Conservation (phyloP, 2,329 filamentous ascomycete genomes). For the Ascochyta koolunga region DNA sequence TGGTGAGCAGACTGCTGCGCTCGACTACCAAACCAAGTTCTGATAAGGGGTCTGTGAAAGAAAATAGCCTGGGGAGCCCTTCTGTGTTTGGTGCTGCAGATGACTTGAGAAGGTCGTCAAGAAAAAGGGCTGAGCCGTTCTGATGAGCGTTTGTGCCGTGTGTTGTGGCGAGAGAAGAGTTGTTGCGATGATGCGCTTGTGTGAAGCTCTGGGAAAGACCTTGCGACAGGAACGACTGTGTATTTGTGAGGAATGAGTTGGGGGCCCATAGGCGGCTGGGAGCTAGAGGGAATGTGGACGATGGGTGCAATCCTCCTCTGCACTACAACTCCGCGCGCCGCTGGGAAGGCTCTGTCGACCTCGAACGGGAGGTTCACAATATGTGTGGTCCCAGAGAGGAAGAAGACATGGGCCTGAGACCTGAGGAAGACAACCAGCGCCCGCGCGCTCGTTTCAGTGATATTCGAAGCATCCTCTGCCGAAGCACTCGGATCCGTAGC, state of each 20-base stretch:
- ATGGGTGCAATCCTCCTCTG: conserved; percentile 74
- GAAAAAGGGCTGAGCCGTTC: conserved; percentile 31
- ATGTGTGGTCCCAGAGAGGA: conserved; percentile 84
- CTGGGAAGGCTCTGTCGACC: conserved; percentile 83
- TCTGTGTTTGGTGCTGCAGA: conserved; percentile 38
- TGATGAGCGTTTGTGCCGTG: conserved; percentile 30
- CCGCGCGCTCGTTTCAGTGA: conserved; percentile 42
- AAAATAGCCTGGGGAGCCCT: conserved; percentile 77
- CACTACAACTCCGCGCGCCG: conserved; percentile 81
- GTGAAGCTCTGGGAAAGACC: conserved; percentile 53
- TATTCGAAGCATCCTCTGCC: conserved; percentile 22
- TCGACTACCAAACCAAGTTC: conserved; percentile 82
- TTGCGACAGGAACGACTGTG: conserved; percentile 59
- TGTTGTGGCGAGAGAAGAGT: conserved; percentile 36
- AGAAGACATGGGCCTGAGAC: conserved; percentile 92
- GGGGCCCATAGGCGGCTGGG: conserved; percentile 64
- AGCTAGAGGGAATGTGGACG: conserved; percentile 44
- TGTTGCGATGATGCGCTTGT: conserved; percentile 37
- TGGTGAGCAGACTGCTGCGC: conserved; percentile 36
- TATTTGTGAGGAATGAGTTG: conserved; percentile 75
- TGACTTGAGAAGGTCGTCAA: conserved; percentile 40
- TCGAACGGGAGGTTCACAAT: conserved; percentile 94
- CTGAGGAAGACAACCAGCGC: conserved; percentile 90
- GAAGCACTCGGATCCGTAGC: conserved; percentile 35
- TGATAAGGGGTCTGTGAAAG: conserved; percentile 81